A percentile compares a stretch with the other conserved stretches of the same genome.
Evolutionary conservation across 2,329 filamentous ascomycete species (phyloP).

Genomic region (Meredithiella fracta): DNA sequence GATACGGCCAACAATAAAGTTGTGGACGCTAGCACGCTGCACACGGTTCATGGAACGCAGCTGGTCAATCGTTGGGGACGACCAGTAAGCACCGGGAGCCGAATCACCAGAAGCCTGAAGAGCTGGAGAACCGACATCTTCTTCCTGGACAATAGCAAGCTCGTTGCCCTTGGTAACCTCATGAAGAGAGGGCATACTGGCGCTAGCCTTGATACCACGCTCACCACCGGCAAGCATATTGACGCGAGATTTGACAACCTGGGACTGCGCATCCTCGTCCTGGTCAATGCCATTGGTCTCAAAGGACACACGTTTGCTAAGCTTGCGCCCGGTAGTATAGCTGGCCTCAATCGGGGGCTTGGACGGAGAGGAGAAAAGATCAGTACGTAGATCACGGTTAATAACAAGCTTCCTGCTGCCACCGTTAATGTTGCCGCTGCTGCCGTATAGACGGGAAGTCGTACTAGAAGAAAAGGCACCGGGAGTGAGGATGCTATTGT

Average conservation of each 20-base stretch:
- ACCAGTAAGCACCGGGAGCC: constrained; percentile 69
- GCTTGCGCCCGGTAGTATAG: constrained; percentile 29
- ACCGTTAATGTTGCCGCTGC: constrained; percentile 36
- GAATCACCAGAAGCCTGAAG: constrained; percentile 23
- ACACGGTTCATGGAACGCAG: constrained; percentile 65
- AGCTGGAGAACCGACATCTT: constrained; percentile 30
- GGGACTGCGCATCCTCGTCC: constrained; percentile 22
- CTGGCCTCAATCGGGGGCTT: constrained; percentile 24
- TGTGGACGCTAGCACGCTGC: constrained; percentile 55
- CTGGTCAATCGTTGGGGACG: constrained; percentile 57
- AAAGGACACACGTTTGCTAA: constrained; percentile 84
- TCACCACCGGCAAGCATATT: constrained; percentile 18
- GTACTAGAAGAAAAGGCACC: constrained; percentile 64
- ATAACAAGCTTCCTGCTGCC: constrained; percentile 86
- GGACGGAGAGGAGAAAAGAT: constrained; percentile 46
- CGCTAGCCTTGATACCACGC: constrained; percentile 9
- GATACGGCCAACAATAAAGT: constrained; percentile 68
- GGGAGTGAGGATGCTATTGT: constrained; percentile 57
- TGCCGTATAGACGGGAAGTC: constrained; percentile 47
- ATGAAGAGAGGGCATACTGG: constrained; percentile 34
- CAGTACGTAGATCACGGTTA: constrained; percentile 67
- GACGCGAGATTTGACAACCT: constrained; percentile 5
- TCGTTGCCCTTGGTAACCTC: constrained; percentile 59
- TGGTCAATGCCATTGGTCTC: constrained; percentile 42
- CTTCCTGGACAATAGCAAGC: constrained; percentile 63